A percentile compares a stretch with the other conserved stretches of the same genome.
Evolutionary conservation across 345 rosid species (phyloP).

Genomic region (Populus simonii): DNA sequence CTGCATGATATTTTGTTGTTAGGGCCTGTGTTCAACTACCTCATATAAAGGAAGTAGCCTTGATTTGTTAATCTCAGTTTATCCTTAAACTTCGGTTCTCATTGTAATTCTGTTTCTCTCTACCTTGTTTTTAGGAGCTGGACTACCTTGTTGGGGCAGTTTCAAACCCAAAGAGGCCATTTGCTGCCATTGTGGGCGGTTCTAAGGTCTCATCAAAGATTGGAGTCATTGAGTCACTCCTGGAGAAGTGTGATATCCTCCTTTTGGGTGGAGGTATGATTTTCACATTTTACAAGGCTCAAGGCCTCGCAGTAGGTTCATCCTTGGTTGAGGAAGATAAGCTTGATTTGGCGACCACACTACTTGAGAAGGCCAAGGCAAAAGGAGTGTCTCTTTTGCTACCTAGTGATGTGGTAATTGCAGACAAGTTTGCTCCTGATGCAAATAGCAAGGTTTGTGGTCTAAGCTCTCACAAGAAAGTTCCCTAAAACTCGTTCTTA

Average conservation of each 20-base stretch:
- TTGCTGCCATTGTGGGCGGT: slow-evolving; percentile 96
- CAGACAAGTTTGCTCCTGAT: slow-evolving; percentile 89
- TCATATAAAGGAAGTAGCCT: too few relatives aligned
- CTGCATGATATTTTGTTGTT: too few relatives aligned
- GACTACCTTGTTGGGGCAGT: slow-evolving; percentile 98
- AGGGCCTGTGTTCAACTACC: too few relatives aligned
- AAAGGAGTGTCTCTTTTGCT: slow-evolving; percentile 82
- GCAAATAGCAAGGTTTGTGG: slow-evolving; percentile 76
- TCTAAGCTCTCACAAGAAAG: slow-evolving; percentile 6
- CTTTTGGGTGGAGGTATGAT: slow-evolving; percentile 98
- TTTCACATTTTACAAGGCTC: slow-evolving; percentile 97
- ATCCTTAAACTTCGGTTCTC: neutral
- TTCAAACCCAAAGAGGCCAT: slow-evolving; percentile 82
- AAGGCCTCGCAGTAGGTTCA: slow-evolving; percentile 73
- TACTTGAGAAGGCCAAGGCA: slow-evolving; percentile 85
- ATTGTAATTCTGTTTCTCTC: neutral
- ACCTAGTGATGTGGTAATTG: slow-evolving; percentile 83
- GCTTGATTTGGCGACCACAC: slow-evolving; percentile 74
- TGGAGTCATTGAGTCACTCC: slow-evolving; percentile 89
- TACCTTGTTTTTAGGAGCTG: slow-evolving; percentile 54
- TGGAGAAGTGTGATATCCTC: slow-evolving; percentile 74
- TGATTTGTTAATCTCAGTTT: too few relatives aligned
- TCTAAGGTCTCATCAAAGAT: slow-evolving; percentile 91
- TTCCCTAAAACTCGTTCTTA: neutral
- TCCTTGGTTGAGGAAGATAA: slow-evolving; percentile 96